These are phyloP conservation scores for Zygosaccharomyces sapae DNA, from an alignment of 1,139 yeast genomes.

Conservation along the genomic window DNA sequence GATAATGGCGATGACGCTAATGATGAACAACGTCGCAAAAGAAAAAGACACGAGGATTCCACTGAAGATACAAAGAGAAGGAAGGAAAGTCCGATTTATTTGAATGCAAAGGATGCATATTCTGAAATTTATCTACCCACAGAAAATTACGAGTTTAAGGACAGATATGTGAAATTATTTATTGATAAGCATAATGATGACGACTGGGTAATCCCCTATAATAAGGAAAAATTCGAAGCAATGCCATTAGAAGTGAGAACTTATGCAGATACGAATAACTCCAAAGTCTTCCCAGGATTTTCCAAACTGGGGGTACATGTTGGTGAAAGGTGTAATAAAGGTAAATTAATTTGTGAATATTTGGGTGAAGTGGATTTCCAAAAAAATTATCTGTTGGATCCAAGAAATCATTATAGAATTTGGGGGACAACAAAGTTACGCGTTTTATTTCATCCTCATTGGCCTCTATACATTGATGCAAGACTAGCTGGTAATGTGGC, in stretches of 20 bases:
- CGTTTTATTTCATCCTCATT: slow-evolving; percentile 51
- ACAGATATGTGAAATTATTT: slow-evolving; percentile 33
- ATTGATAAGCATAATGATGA: slow-evolving; percentile 32
- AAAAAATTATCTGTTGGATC: slow-evolving; percentile 57
- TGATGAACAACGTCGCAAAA: slow-evolving; percentile 21
- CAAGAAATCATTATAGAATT: slow-evolving; percentile 69
- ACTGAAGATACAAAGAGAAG: slow-evolving; percentile 24
- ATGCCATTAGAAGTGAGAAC: slow-evolving; percentile 33
- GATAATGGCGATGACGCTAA: slow-evolving; percentile 23
- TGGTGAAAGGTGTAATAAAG: slow-evolving; percentile 41
- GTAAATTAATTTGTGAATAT: slow-evolving; percentile 57
- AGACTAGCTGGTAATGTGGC: slow-evolving; percentile 74
- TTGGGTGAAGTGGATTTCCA: slow-evolving; percentile 71
- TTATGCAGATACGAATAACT: slow-evolving; percentile 35
- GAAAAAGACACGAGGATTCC: slow-evolving; percentile 9
- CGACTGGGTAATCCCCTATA: slow-evolving; percentile 30
- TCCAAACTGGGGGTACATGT: slow-evolving; percentile 64
- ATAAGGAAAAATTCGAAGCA: slow-evolving; percentile 18
- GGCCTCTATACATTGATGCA: slow-evolving; percentile 68
- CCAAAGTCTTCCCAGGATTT: slow-evolving; percentile 58
- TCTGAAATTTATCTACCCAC: slow-evolving; percentile 50
- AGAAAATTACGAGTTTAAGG: slow-evolving; percentile 46
- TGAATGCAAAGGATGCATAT: slow-evolving; percentile 43
- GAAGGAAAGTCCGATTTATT: slow-evolving; percentile 30
- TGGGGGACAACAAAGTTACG: slow-evolving; percentile 85